Base-by-base conservation (phyloP, 2,329 filamentous ascomycete genomes). In the Botryosphaeria dothidea region DNA sequence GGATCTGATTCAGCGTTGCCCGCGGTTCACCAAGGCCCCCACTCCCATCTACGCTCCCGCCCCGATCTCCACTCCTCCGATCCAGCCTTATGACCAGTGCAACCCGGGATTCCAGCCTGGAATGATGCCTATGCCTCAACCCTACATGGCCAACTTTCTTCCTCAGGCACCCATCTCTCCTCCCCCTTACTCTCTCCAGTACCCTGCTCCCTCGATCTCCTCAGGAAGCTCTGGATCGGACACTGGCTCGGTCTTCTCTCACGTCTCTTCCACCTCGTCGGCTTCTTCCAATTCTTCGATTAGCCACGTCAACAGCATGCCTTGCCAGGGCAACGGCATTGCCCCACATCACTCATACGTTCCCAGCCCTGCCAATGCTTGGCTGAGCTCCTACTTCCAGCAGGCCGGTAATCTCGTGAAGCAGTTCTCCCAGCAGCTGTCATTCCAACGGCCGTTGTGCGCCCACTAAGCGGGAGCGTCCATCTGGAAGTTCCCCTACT, bases 1-100 rank as follows among this genome's bases (percentile, higher is more conserved):
- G 73, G 84, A 87, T 69, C 83, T 90, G 75, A 95, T 98, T 75
- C 77, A 90, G 72, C 84, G 87, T 68, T 97, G 93, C 82, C 83
- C 89, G 34, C 83, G 84, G 69, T 92, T 97, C 77, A 96, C 90
- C 25, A 62, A 62, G 57, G 43, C 56, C 19, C 79, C 75, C 66
- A 81, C 69, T 67, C 80, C 76, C 67, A 80, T 69, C 69, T 76
- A 69, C 73, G 72, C 79, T 19, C 77, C 81, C 11, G 73, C 75
- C 17, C 75, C 80, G 13, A 73, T 80, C 51, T 74, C 78, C n/a
- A 79, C 79, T 51, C 80, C 80, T 57, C 77, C 77, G n/a, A 79
- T 80, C 70, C 75, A 73, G 60, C 79, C 80, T 7, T 73, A 77
- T 43, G 76, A 78, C 64, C 76, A 78, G 68, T 65, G 63, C 54